Evolutionary conservation across 441 rosid genomes (phyloP).

Genomic region (Syzygium malaccense): DNA sequence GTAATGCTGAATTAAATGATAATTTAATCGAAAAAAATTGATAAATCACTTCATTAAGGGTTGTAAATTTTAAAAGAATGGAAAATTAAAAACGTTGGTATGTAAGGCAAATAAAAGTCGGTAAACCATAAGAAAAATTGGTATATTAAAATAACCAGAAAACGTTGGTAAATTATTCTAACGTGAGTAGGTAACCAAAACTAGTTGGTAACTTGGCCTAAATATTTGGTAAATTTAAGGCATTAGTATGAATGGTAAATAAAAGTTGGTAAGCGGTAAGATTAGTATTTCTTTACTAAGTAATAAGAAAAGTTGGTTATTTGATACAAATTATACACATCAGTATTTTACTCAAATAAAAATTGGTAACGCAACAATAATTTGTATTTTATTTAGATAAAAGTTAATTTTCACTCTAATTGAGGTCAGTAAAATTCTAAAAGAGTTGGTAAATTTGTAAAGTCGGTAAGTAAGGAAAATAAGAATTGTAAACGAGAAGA

Average conservation of each 20-base stretch:
- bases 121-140: not conserved
- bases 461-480: not conserved
- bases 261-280: not conserved
- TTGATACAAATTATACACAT: not conserved
- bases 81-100: not conserved
- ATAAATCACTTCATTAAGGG: not conserved
- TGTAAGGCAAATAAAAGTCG: not conserved
- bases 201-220: not conserved
- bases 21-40: not conserved
- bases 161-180: not conserved
- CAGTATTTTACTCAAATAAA: not conserved
- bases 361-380: not conserved
- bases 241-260: not conserved
- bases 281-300: not conserved
- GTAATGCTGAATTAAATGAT: not conserved
- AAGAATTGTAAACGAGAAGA: not conserved
- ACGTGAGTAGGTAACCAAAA: not conserved
- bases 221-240: not conserved
- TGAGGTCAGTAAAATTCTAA: not conserved
- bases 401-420: not conserved
- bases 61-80: not conserved
- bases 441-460: not conserved
- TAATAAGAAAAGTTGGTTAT: not conserved
- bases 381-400: not conserved
- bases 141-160: not conserved